Conservation (phyloP, 1,139 yeast genomes). For the Taphrina wiesneri region DNA sequence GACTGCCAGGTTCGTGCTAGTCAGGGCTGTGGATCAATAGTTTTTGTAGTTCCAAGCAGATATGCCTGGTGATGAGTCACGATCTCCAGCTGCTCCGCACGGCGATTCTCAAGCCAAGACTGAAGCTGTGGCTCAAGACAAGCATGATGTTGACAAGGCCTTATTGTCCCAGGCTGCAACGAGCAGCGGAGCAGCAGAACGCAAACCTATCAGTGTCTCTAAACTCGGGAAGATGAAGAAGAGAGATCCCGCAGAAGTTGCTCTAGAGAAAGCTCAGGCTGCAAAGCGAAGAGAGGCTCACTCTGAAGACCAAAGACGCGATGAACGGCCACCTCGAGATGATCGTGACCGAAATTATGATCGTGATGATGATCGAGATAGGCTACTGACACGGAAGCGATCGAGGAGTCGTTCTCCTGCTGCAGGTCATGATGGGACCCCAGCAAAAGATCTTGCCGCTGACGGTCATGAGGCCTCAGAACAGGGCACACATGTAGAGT, state of each 20-base stretch:
- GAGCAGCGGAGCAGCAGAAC: background rate
- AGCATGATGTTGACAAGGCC: background rate
- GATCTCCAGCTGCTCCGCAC: too few relatives aligned
- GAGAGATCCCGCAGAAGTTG: constrained; percentile 11
- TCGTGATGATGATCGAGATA: background rate
- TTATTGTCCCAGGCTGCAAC: background rate
- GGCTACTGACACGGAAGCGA: background rate
- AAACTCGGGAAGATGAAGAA: constrained; percentile 28
- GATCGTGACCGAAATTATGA: background rate
- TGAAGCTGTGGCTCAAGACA: too few relatives aligned
- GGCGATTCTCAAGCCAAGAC: too few relatives aligned
- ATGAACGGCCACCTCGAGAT: background rate
- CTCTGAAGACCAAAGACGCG: background rate
- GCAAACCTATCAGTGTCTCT: constrained; percentile 29
- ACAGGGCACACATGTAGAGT: background rate
- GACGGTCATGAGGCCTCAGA: background rate
- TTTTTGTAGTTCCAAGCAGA: too few relatives aligned
- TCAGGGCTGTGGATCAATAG: too few relatives aligned
- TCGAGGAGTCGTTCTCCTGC: constrained; percentile 8
- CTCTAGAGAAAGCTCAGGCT: background rate
- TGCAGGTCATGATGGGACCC: background rate
- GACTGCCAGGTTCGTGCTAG: too few relatives aligned
- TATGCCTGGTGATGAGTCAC: too few relatives aligned
- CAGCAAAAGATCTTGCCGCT: background rate
- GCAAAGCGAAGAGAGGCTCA: background rate